Percentiles rank a stretch among this genome's conserved stretches.
Conservation (phyloP, 345 rosid species). For the Rhodamnia rubescens region DNA sequence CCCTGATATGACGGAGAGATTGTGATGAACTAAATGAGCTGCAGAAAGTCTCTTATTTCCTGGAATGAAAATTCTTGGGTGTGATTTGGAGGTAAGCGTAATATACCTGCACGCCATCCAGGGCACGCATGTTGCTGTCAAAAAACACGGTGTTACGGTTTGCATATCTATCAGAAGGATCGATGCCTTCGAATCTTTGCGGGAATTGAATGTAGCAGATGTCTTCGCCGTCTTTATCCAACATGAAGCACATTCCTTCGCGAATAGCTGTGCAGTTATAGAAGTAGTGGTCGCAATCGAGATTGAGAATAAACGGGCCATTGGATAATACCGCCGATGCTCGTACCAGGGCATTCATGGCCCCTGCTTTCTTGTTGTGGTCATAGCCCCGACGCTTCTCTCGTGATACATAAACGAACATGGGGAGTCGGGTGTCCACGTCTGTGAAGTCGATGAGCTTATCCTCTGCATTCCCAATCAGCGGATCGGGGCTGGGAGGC, state of each 20-base stretch:
- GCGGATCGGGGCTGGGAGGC: constrained; percentile 76
- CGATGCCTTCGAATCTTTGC: constrained; percentile 94
- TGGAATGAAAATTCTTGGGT: not conserved
- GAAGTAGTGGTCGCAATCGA: constrained; percentile 95
- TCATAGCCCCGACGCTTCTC: constrained; percentile 94
- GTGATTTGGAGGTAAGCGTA: not conserved
- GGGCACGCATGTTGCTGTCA: constrained; percentile 97
- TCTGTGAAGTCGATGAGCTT: constrained; percentile 68
- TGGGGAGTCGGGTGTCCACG: constrained; percentile 73
- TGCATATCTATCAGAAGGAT: constrained; percentile 92
- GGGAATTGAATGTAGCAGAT: constrained; percentile 95
- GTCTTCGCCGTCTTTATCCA: constrained; percentile 88
- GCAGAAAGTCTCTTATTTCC: not conserved
- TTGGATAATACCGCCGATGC: constrained; percentile 82
- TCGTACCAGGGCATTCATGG: constrained; percentile 86
- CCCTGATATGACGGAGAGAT: constrained; percentile 25
- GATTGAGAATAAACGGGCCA: constrained; percentile 90
- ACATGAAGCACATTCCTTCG: constrained; percentile 98
- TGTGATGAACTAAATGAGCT: not conserved
- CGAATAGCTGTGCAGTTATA: constrained; percentile 78
- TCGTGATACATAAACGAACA: constrained; percentile 82
- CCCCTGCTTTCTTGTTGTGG: constrained; percentile 97
- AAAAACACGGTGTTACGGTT: constrained; percentile 90
- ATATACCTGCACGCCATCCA: constrained; percentile 81
- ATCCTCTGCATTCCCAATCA: constrained; percentile 48